Evolutionary conservation across 768 basidiomycete genomes (phyloP), one percentile per base, ranked within the genome.

Genomic region (Boletus reticulatus): DNA sequence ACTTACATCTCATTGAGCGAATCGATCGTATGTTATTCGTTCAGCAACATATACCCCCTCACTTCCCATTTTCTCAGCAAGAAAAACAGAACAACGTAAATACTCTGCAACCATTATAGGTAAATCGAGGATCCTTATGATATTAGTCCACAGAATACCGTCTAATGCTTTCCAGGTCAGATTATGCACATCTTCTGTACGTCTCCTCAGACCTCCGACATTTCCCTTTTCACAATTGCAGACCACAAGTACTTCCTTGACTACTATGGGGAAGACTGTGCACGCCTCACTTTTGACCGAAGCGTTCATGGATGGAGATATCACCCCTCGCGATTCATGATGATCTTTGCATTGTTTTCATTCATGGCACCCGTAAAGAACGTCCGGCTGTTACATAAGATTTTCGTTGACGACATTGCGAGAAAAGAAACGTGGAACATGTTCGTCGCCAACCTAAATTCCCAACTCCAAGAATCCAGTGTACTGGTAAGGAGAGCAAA

Each of bases 321-420:
- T 14, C 52, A 57, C 7, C 62, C 60, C 17, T 80, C 83, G 0
- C 60, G 52, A 31, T 57, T 75, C 19, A 76, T 84, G 62, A 64
- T 50, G 8, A 47, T 67, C 0, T 48, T 78, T 3, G 78, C 77
- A 1, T 75, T 75, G 0, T 20, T 82, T 4, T 66, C 84, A 6
- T 85, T 85, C 66, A 77, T 71, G 44, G 72, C 75, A 6, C 84
- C 85, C 0, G 70, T 79, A 37, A 67, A 76, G 14, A 80, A 82
- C 55, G 64, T 81, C 12, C 69, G 66, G 14, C 61, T 71, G 34
- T 55, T 86, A 41, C 75, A 82, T 48, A 75, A 67, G 14, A 76
- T 81, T 38, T 84, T 74, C 68, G 73, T 81, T 1, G 84, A 85
- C 57, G 62, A 67, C 0, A 68, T 78, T 16, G 72, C 77, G 46